Base-by-base conservation (phyloP, 352 stramenopile genomes). In the Pythium sukuiense region DNA sequence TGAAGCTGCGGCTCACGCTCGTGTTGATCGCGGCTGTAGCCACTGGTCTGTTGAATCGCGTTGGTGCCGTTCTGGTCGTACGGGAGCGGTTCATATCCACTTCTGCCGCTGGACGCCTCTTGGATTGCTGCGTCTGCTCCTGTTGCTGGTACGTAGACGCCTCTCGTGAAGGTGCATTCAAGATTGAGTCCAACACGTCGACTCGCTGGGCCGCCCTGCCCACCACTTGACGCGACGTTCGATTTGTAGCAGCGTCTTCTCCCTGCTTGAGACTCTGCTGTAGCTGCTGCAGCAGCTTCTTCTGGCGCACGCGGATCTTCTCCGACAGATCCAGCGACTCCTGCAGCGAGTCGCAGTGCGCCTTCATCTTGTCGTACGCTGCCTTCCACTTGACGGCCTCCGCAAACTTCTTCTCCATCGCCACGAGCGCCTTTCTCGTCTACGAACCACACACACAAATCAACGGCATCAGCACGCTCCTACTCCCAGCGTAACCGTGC, bases 241-340 rank as follows among this genome's bases (percentile, higher is more conserved):
- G 48, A 5, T n/a, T 61, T 43, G 20, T 24, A 24, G 33, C 57
- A 3, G 57, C 54, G 24, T 45, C 39, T 35, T 67, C 59, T 7
- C 55, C 49, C 5, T 59, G 29, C 20, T 67, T 65, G 35, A 60
- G n/a, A 12, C 39, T 76, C 16, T 79, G 49, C 62, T 91, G 83
- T 1, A 90, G 67, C 50, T 94, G 79, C 26, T 90, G 79, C 4
- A 95, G 59, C 18, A 93, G 56, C 55, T 86, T 89, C 72, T 95
- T 95, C 59, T 95, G 85, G 0, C 83, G 68, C 8, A 84, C 57
- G 41, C 87, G 75, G 63, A 94, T 93, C 37, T 79, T 88, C 59
- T 95, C 85, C 0, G 85, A 94, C 37, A 95, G 69, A 16, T 93
- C 81, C 7, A 95, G 69, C 8, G 85, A 93, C 45, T 95, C 74